Conservation (phyloP, 2,329 filamentous ascomycete species). For the Botryosphaeria dothidea region DNA sequence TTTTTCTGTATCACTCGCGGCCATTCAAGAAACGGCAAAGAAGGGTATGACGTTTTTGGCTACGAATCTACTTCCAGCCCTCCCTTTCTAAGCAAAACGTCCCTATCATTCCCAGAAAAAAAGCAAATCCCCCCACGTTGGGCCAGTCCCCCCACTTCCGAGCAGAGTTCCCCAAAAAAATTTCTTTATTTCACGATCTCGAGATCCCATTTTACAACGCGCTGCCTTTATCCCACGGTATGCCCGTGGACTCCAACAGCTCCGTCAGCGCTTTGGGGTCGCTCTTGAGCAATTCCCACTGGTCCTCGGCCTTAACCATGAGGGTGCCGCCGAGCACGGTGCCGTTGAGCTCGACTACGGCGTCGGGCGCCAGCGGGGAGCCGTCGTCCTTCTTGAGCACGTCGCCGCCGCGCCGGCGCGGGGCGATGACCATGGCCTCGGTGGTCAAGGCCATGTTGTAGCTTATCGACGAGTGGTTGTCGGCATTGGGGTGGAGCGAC, state of each 20-base stretch:
- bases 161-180: not conserved
- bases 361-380: constrained; percentile 31
- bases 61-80: constrained; percentile 6
- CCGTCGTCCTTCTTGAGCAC: constrained; percentile 41
- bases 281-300: constrained; percentile 52
- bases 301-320: constrained; percentile 58
- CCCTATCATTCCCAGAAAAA: not conserved
- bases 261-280: constrained; percentile 44
- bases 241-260: constrained; percentile 43
- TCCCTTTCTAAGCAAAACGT: not conserved
- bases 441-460: constrained; percentile 62
- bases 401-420: constrained; percentile 49
- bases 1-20: not conserved
- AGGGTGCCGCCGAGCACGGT: constrained; percentile 59
- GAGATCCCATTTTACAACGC: not conserved
- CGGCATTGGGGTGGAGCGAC: constrained; percentile 27
- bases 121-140: not conserved
- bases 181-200: not conserved
- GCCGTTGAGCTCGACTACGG: constrained; percentile 55
- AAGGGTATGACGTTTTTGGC: constrained; percentile 2
- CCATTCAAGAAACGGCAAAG: not conserved
- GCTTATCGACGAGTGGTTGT: constrained; percentile 50
- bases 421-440: constrained; percentile 55
- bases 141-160: not conserved
- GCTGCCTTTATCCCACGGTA: constrained; percentile 26